Base-by-base conservation (phyloP, 2,329 filamentous ascomycete species). In the Xylariaceae sp. region DNA sequence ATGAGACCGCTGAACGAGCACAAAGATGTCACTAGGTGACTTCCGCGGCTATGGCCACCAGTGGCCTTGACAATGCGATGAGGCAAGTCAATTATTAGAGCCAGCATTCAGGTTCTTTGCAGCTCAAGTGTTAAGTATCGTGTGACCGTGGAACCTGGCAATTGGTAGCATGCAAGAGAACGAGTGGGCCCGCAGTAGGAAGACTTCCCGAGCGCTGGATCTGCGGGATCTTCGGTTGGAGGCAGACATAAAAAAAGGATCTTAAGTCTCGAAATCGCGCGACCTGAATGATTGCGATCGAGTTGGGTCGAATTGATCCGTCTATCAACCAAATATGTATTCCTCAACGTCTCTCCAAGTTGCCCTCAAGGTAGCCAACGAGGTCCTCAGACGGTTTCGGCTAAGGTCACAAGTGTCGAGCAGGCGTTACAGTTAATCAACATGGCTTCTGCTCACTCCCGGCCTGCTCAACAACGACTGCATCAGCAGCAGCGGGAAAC, bases 281-380 rank as follows among this genome's bases (percentile, higher is more conserved):
- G 1, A 17, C 17, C 17, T 4, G 13, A 50, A 42, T 10, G 10
- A n/a, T 17, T 10, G 6, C 5, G 39, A 49, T 11, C 2, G 17
- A 51, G 35, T 34, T 7, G 7, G 17, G 18, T 13, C 2, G 34
- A 5, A 15, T 42, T 56, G 17, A 15, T 42, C 17, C 15, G 39
- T 5, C n/a, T 18, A 37, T 35, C 47, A 10, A 7, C 18, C 18
- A 7, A 39, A 39, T 62, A 57, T 53, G 10, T 11, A 9, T 44
- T 49, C 2, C 8, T 15, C 13, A 3, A 11, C 45, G 18, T 55
- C 30, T 55, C 17, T 23, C 13, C 4, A 30, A 47, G 57, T 42
- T 49, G 39, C 57, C 59, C 53, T 60, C 62, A 59, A 56, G 59
- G 62, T 62, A 51, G 54, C 62, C 62, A 58, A 42, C 60, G 56